Conservation (phyloP, 2,329 filamentous ascomycete species). For the Ilyonectria mors-panacis region DNA sequence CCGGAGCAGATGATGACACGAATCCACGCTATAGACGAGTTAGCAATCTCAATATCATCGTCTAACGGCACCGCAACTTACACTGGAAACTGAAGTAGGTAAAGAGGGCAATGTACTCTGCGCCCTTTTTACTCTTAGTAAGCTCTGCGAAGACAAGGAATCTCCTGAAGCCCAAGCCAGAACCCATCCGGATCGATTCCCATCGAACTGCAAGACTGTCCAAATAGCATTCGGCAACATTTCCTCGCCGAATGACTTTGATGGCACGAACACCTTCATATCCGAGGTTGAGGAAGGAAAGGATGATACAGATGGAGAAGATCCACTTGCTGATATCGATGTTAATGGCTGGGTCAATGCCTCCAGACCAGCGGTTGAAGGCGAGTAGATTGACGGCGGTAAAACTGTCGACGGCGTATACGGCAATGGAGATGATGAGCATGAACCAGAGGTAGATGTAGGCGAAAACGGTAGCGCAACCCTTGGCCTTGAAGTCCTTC, state of each 20-base stretch:
- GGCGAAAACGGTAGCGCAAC: slow-evolving; percentile 82
- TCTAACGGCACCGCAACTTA: slow-evolving; percentile 52
- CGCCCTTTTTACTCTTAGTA: slow-evolving; percentile 92
- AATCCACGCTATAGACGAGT: slow-evolving; percentile 76
- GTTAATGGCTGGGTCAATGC: slow-evolving; percentile 83
- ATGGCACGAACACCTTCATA: slow-evolving; percentile 87
- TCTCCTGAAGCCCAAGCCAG: slow-evolving; percentile 85
- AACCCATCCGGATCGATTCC: slow-evolving; percentile 83
- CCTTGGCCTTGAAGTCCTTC: slow-evolving; percentile 86
- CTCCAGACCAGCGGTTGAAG: slow-evolving; percentile 90
- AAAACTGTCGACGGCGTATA: slow-evolving; percentile 93
- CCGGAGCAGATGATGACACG: slow-evolving; percentile 92
- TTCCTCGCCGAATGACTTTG: slow-evolving; percentile 85
- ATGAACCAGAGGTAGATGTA: slow-evolving; percentile 90
- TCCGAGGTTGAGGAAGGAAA: slow-evolving; percentile 86
- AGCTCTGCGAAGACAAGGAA: slow-evolving; percentile 94
- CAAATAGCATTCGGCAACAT: slow-evolving; percentile 92
- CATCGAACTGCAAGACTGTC: slow-evolving; percentile 88
- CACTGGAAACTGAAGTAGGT: slow-evolving; percentile 85
- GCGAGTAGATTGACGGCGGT: slow-evolving; percentile 92
- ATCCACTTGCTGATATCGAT: slow-evolving; percentile 92
- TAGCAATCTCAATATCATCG: slow-evolving; percentile 18
- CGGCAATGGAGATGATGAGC: slow-evolving; percentile 82
- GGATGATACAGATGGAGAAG: slow-evolving; percentile 91
- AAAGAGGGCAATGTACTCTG: slow-evolving; percentile 91